Evolutionary conservation across 2,329 filamentous ascomycete species (phyloP), one percentile per base, ranked within the genome.

Genomic region (Phoma sp.): DNA sequence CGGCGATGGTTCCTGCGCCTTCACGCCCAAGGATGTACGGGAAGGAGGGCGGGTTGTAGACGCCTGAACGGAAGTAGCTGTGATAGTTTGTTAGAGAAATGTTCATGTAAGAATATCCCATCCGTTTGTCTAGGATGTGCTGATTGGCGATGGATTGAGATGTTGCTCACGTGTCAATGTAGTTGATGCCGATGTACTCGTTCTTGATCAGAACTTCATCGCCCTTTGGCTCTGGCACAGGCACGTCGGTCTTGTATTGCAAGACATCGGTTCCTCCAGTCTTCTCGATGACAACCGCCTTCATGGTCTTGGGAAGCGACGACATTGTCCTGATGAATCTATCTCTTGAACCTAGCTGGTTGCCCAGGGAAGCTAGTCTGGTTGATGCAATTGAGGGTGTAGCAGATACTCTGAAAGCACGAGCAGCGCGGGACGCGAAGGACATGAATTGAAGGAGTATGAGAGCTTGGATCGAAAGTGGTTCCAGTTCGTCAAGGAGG

Each of bases 11-110:
- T 57, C 93, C 92, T 53, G 86, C 83, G 55, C 83, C 90, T 79
- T 97, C 93, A 66, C 89, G 88, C 58, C 93, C 92, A 18, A 93
- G 87, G 45, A 88, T 86, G 65, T 89, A 83, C 4, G 92, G 93
- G 65, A 89, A 86, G 1, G 78, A 72, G 0, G 89, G 82, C 1
- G 86, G 79, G 9, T 81, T 78, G 80, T 96, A 96, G 45, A 96
- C 84, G 9, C 93, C 93, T 10, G 83, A 86, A 72, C 93, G 91
- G 83, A 93, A 96, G 78, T 96, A 96, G 35, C 82, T 86, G 58
- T n/a, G 2, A 22, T 6, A 9, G 14, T 5, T n/a, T 7, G 27
- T 35, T 2, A 47, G 24, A 7, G 13, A 25, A 5, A 9, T 40
- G 23, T 10, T 11, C 14, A 10, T 8, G 33, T 27, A 7, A 18